Percentiles rank a stretch among this genome's conserved stretches.
phyloP scores from a whole-genome alignment of 139 green algal species.

The Picochlorum sp. region DNA sequence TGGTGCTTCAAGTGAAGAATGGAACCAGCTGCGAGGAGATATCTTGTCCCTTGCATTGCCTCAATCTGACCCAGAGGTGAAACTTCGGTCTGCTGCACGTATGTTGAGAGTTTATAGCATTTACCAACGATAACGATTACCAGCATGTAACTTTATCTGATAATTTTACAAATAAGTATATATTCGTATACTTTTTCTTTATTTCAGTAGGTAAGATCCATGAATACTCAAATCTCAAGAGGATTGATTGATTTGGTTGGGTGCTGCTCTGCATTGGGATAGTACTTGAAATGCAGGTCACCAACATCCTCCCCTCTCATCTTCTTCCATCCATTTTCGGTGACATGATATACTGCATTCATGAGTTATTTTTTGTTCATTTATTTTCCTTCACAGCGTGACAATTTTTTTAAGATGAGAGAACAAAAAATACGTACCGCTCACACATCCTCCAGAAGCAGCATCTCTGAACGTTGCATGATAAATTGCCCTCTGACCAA shows the following conservation, averaged over 20 bases:
- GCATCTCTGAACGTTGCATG: slow-evolving; percentile 97
- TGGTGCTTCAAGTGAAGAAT: slow-evolving; percentile 32
- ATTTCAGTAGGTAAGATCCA: too few species aligned
- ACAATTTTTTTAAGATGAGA: too few species aligned
- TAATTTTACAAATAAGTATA: background rate
- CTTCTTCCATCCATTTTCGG: slow-evolving; percentile 92
- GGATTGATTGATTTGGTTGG: slow-evolving; percentile 19
- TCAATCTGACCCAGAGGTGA: slow-evolving; percentile 4
- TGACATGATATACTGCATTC: slow-evolving; percentile 99
- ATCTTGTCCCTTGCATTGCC: slow-evolving; percentile 33
- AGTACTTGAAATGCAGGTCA: slow-evolving; percentile 84
- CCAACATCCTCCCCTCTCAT: slow-evolving; percentile 88
- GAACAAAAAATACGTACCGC: too few species aligned
- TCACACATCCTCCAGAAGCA: slow-evolving; percentile 90
- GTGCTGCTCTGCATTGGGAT: slow-evolving; percentile 20
- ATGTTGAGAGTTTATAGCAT: slow-evolving; percentile 54
- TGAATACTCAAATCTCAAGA: slow-evolving; percentile 11
- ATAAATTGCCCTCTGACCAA: slow-evolving; percentile 91
- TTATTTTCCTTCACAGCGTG: background rate
- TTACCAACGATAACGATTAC: slow-evolving; percentile 29
- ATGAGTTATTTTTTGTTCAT: too few species aligned
- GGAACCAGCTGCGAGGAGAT: slow-evolving; percentile 38
- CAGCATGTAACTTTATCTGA: background rate
- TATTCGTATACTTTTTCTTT: too few species aligned
- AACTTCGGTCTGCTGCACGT: slow-evolving; percentile 29